Percentiles rank a stretch among this genome's conserved stretches.
These are phyloP conservation scores for Cucurbita argyrosperma DNA, from an alignment of 306 rosid genomes.

Conservation along the genomic window DNA sequence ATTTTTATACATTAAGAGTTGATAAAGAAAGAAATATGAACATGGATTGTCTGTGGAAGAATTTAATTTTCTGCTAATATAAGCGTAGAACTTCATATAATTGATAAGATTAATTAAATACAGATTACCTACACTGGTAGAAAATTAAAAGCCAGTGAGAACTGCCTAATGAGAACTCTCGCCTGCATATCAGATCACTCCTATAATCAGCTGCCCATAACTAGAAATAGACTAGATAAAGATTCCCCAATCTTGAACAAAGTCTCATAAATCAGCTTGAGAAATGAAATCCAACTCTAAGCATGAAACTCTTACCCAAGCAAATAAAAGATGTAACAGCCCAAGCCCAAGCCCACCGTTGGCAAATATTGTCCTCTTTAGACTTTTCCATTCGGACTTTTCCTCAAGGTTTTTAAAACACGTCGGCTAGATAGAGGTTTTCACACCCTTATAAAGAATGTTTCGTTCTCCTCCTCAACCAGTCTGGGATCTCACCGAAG, in stretches of 20 bases:
- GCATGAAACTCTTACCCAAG: not conserved
- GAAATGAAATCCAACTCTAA: not conserved
- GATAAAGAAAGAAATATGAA: not conserved
- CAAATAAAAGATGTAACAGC: not conserved
- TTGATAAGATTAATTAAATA: not conserved
- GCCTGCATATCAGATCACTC: not conserved
- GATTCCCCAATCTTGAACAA: not conserved
- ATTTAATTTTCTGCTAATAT: not conserved
- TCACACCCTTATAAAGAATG: too few species aligned
- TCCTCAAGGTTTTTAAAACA: too few species aligned
- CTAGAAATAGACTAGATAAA: not conserved
- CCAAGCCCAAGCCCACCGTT: too few species aligned
- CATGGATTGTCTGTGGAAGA: not conserved
- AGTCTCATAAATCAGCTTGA: not conserved
- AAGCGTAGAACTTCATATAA: not conserved
- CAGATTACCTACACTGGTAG: not conserved
- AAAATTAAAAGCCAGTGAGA: not conserved
- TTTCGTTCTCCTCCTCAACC: too few species aligned
- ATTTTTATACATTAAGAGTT: not conserved
- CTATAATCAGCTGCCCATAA: not conserved
- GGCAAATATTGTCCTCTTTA: too few species aligned
- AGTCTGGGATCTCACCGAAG: too few species aligned
- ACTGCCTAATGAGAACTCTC: not conserved
- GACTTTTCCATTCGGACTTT: too few species aligned
- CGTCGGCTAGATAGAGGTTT: too few species aligned